These are phyloP conservation scores for Pleoardoris graminearum DNA, from an alignment of 2,329 filamentous ascomycete species.

Conservation along the genomic window DNA sequence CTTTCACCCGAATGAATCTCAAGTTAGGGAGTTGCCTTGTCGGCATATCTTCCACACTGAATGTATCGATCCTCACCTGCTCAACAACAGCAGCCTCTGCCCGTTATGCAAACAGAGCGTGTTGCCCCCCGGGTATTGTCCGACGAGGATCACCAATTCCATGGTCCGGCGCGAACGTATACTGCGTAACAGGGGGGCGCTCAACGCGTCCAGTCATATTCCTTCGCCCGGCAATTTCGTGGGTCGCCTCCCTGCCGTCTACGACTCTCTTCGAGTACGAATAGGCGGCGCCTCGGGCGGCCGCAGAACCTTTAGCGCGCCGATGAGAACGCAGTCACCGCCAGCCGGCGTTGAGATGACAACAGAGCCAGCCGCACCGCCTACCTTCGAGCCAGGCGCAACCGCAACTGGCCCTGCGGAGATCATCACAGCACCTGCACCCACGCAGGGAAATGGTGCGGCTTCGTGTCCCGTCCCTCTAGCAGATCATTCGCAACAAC, in stretches of 20 bases:
- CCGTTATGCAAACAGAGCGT: conserved; percentile 86
- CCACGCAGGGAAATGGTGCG: not conserved
- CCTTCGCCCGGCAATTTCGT: not conserved
- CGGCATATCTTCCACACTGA: conserved; percentile 91
- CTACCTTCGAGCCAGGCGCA: not conserved
- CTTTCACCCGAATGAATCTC: conserved; percentile 69
- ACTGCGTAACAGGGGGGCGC: conserved; percentile 63
- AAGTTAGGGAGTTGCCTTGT: conserved; percentile 84
- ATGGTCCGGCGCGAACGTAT: conserved; percentile 84
- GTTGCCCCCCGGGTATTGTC: conserved; percentile 65
- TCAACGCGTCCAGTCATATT: conserved; percentile 24
- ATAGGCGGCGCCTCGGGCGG: conserved; percentile 28
- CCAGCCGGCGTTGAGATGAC: conserved; percentile 40
- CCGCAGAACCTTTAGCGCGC: conserved; percentile 39
- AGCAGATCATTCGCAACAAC: conserved; percentile 25
- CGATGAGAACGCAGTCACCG: conserved; percentile 23
- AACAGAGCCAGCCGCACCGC: not conserved
- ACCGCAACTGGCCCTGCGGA: not conserved
- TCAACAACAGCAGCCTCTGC: conserved; percentile 79
- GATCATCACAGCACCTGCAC: conserved; percentile 6
- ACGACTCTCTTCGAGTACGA: conserved; percentile 30
- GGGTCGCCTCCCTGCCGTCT: conserved; percentile 13
- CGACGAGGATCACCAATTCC: conserved; percentile 65
- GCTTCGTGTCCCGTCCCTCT: conserved; percentile 12
- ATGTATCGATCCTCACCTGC: conserved; percentile 86